These are phyloP conservation scores for Hansenula sp. DNA, from an alignment of 1,139 yeast species.

Conservation along the genomic window DNA sequence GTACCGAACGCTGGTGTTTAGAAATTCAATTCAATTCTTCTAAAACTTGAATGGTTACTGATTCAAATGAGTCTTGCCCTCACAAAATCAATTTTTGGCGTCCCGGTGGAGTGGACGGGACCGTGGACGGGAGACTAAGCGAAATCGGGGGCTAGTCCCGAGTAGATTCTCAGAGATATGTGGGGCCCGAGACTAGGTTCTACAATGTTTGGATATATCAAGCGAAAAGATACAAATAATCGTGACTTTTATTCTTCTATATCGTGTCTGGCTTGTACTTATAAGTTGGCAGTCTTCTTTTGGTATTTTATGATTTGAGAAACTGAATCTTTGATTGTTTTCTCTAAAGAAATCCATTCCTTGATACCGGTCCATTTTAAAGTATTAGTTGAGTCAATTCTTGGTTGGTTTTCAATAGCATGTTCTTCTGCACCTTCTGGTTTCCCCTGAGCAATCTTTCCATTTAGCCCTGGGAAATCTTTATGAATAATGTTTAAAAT, in stretches of 20 bases:
- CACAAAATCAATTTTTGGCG: not conserved
- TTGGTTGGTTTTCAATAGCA: conserved; percentile 11
- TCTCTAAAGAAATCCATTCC: conserved; percentile 29
- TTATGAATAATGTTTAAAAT: conserved; percentile 30
- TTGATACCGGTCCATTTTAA: conserved; percentile 30
- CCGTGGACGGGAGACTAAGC: conserved; percentile 24
- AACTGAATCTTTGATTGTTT: conserved; percentile 36
- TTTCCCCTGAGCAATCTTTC: conserved; percentile 34
- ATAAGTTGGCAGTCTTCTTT: not conserved
- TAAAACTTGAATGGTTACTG: too few relatives aligned
- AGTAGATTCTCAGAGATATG: too few relatives aligned
- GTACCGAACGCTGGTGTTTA: too few relatives aligned
- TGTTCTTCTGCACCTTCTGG: conserved; percentile 31
- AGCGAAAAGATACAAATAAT: conserved; percentile 35
- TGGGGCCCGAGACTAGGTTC: too few relatives aligned
- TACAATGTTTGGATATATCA: conserved; percentile 30
- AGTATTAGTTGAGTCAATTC: conserved; percentile 32
- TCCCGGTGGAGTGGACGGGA: conserved; percentile 2
- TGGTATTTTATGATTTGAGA: conserved; percentile 30
- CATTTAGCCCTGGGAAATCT: conserved; percentile 26
- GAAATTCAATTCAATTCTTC: not conserved
- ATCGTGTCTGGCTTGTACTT: conserved; percentile 33
- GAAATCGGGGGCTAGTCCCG: not conserved
- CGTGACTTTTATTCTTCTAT: too few relatives aligned
- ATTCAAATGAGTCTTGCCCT: not conserved